Base-by-base conservation (phyloP, 371 early-diverging fungal species). In the Syncephalastrum sp. region DNA sequence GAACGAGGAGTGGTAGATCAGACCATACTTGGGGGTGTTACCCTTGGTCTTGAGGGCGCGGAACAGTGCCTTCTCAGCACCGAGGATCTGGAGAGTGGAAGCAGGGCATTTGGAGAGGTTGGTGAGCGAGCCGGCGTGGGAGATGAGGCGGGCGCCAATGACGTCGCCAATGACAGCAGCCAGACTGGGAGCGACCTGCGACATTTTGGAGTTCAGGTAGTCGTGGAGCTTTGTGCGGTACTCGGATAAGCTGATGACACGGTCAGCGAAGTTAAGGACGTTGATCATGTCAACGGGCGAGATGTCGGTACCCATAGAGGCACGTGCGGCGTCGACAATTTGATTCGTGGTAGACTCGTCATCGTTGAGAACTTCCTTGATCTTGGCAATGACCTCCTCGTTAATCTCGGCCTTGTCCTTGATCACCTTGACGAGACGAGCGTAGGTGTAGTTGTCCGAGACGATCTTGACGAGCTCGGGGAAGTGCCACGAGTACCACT, bases 401-500 rank as follows among this genome's bases (percentile, higher is more conserved):
- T 86, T 77, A 29, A 99, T 75, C 24, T 88, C 82, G 44, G 82
- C 70, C 83, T 97, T 97, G 91, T 96, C 92, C 78, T 88, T 85
- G 73, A 98, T 93, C 47, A 89, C 70, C 73, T 90, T 88, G 58
- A 89, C 91, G 53, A 94, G 83, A 57, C 86, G 85, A 63, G 97
- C 97, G 71, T 89, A 99, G 68, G 87, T 82, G 68, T 83, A 84
- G 77, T 96, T 94, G 79, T 98, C 97, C 64, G 81, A 82, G 61
- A 96, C 90, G 60, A 99, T 92, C 82, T 94, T 95, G 77, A 89
- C 86, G 65, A 99, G 83, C 83, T 99, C 98, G 45, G 99, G 99
- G 85, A 98, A 99, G 72, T 97, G 97, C 97, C 97, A 99, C 49
- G 92, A 91, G 79, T 99, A 99, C 97, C 98, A 97, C 81, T 99